Conservation (phyloP, 75 land plant genomes). For the Isoetes taiwanensis region DNA sequence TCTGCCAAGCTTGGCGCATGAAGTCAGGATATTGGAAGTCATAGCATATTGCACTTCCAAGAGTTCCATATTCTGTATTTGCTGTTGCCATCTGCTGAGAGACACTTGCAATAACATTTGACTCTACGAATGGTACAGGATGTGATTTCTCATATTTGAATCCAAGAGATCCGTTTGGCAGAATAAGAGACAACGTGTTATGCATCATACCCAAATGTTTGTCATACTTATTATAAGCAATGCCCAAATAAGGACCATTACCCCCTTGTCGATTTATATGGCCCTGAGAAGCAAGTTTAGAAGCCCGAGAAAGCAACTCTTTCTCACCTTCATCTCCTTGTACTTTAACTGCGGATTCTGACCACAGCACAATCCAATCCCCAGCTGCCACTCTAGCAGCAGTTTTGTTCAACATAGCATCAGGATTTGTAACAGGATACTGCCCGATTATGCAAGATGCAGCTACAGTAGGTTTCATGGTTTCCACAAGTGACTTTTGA, state of each 20-base stretch:
- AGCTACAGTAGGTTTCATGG: conserved; percentile 5
- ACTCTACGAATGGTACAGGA: conserved; percentile 11
- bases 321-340: conserved; percentile 9
- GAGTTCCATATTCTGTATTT: conserved; percentile 7
- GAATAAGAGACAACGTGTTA: not conserved
- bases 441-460: conserved; percentile 9
- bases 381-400: not conserved
- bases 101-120: not conserved
- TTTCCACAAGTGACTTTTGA: not conserved
- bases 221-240: not conserved
- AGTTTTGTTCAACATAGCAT: not conserved
- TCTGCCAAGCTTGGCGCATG: conserved; percentile 10
- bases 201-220: not conserved
- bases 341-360: conserved; percentile 2
- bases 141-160: conserved; percentile 7
- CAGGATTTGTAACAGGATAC: not conserved
- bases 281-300: not conserved
- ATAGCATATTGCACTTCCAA: conserved; percentile 13
- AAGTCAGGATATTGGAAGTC: conserved; percentile 11
- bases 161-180: conserved; percentile 11
- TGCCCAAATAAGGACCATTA: conserved; percentile 3
- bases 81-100: not conserved
- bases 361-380: conserved; percentile 5
- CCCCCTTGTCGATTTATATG: not conserved
- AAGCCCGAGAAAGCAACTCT: not conserved